Conservation (phyloP, 2,329 filamentous ascomycete genomes). For the Allantophomopsis lycopodina region DNA sequence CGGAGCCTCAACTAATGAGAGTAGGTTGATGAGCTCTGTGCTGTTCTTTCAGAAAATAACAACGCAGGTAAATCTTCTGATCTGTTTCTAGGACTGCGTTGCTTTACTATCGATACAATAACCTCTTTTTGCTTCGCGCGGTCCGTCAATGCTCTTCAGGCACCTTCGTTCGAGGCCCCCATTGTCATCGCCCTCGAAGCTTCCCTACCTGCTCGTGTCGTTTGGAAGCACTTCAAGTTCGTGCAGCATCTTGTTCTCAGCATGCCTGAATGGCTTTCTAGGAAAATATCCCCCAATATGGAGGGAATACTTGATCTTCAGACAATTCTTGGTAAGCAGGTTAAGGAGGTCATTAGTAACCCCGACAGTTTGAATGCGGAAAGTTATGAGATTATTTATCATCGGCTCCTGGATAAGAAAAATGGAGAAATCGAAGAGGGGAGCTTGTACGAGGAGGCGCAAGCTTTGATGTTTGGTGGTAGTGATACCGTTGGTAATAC, state of each 20-base stretch:
- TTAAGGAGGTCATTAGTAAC: conserved; percentile 6
- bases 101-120: conserved; percentile 23
- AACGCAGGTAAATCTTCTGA: conserved; percentile 12
- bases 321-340: conserved; percentile 7
- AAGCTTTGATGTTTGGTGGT: conserved; percentile 30
- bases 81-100: conserved; percentile 20
- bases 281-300: conserved; percentile 9
- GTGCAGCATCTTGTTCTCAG: conserved; percentile 10
- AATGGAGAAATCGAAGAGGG: conserved; percentile 15
- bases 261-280: conserved; percentile 11
- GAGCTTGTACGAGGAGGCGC: conserved; percentile 26
- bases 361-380: conserved; percentile 12
- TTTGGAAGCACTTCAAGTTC: conserved; percentile 24
- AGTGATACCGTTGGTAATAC: conserved; percentile 28
- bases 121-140: conserved; percentile 26
- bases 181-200: conserved; percentile 26
- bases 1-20: too few relatives aligned
- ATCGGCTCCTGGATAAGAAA: conserved; percentile 14
- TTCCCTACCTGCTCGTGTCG: conserved; percentile 17
- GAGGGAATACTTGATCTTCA: conserved; percentile 9
- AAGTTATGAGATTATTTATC: conserved; percentile 20
- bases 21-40: too few relatives aligned
- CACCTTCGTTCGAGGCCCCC: conserved; percentile 24
- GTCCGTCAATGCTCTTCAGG: conserved; percentile 22
- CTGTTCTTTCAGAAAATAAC: background rate